Conservation (phyloP, 345 rosid genomes). For the Citrus sinensis region DNA sequence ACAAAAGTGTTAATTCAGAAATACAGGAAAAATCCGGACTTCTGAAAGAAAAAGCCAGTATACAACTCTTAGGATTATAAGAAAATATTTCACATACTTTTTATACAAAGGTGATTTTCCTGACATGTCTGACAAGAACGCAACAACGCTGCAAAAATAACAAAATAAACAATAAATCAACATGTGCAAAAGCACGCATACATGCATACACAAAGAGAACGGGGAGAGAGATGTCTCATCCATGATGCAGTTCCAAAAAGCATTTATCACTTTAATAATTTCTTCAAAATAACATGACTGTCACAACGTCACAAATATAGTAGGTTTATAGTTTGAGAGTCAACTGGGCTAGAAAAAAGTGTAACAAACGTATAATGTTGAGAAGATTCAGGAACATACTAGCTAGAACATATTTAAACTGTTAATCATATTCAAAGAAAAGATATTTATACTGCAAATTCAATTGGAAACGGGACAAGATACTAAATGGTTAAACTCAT, state of each 20-base stretch:
- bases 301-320: background rate
- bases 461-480: background rate
- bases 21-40: conserved; percentile 4
- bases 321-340: background rate
- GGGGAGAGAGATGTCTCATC: background rate
- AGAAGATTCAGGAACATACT: background rate
- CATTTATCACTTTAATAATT: background rate
- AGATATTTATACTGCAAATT: background rate
- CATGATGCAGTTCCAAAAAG: background rate
- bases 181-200: background rate
- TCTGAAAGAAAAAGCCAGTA: background rate
- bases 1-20: conserved; percentile 14
- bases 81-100: conserved; percentile 59
- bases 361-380: background rate
- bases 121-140: conserved; percentile 97
- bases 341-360: background rate
- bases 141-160: conserved; percentile 56
- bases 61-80: background rate
- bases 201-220: background rate
- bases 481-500: background rate
- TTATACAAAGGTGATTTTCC: conserved; percentile 87
- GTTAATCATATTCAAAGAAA: background rate
- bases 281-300: background rate
- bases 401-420: background rate
- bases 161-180: conserved; percentile 9